Percentiles rank a stretch among this genome's conserved stretches.
phyloP scores from a whole-genome alignment of 192 early-diverging fungal species.

The Umbelopsis sp. region DNA sequence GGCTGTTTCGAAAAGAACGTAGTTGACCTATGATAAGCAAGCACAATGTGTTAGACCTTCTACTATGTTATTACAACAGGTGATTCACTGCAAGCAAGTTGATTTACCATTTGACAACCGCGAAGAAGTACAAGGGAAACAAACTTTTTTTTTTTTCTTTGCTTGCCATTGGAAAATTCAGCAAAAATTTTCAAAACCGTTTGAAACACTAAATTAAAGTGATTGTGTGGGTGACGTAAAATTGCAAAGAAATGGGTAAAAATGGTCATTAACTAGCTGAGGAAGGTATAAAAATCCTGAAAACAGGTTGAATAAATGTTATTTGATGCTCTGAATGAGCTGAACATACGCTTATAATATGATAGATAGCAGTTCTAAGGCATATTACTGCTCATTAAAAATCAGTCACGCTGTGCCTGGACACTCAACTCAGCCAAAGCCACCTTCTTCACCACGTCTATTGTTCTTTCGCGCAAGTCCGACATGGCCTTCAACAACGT shows the following conservation, averaged over 20 bases:
- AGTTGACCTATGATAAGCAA: slow-evolving; percentile 45
- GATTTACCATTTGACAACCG: slow-evolving; percentile 22
- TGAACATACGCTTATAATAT: no score
- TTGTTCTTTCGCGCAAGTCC: slow-evolving; percentile 23
- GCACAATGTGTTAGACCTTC: background rate
- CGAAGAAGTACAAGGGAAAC: slow-evolving; percentile 21
- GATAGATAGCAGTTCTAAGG: no score
- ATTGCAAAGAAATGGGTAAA: background rate
- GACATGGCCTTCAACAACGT: slow-evolving; percentile 22
- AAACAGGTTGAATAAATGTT: no score
- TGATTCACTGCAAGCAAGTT: background rate
- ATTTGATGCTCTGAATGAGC: no score
- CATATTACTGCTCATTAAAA: background rate
- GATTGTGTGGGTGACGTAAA: background rate
- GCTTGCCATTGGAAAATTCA: background rate
- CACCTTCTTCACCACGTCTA: background rate
- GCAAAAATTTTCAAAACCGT: slow-evolving; percentile 16
- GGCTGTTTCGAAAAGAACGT: slow-evolving; percentile 91
- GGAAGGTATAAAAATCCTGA: no score
- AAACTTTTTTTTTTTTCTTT: slow-evolving; percentile 22
- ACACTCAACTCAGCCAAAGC: slow-evolving; percentile 11
- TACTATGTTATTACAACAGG: background rate
- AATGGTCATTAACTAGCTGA: background rate
- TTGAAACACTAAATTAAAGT: background rate
- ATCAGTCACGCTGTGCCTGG: slow-evolving; percentile 15